phyloP scores from a whole-genome alignment of 345 rosid species.

The Leavenworthia alabamica region DNA sequence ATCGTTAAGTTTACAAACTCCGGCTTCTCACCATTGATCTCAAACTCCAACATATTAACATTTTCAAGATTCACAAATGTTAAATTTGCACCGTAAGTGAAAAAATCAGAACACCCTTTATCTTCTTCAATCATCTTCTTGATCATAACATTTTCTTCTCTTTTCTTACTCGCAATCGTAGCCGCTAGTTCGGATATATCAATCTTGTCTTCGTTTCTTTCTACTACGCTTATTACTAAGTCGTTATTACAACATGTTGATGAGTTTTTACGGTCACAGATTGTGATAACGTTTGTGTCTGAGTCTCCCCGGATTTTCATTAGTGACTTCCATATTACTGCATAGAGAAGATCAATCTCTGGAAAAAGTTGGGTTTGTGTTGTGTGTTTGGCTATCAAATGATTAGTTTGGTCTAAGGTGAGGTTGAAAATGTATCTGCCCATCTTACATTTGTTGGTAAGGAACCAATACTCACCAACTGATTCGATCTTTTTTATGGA shows the following conservation, averaged over 20 bases:
- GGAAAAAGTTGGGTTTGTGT: conserved; percentile 6
- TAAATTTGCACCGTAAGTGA: conserved; percentile 54
- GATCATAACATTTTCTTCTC: conserved; percentile 21
- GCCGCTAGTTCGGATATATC: conserved; percentile 37
- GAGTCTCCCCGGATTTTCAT: conserved; percentile 32
- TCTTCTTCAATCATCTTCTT: conserved; percentile 30
- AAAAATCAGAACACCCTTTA: conserved; percentile 30
- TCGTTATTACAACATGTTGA: conserved; percentile 27
- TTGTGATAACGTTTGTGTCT: conserved; percentile 32
- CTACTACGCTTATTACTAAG: conserved; percentile 35
- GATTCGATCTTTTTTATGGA: conserved; percentile 43
- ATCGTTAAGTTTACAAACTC: conserved; percentile 41
- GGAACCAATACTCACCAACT: conserved; percentile 49
- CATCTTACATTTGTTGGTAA: conserved; percentile 29
- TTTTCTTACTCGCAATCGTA: conserved; percentile 23
- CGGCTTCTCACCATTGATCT: conserved; percentile 46
- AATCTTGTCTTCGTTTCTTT: conserved; percentile 13
- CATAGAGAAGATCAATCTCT: conserved; percentile 38
- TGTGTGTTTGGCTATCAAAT: conserved; percentile 8
- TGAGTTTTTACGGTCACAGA: conserved; percentile 26
- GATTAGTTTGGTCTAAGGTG: conserved; percentile 30
- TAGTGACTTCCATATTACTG: conserved; percentile 52
- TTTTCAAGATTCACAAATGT: conserved; percentile 59
- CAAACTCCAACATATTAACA: conserved; percentile 37
- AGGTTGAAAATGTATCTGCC: conserved; percentile 30